Evolutionary conservation across 495 filamentous ascomycete genomes (phyloP).

Genomic region (Xylaria sp.): DNA sequence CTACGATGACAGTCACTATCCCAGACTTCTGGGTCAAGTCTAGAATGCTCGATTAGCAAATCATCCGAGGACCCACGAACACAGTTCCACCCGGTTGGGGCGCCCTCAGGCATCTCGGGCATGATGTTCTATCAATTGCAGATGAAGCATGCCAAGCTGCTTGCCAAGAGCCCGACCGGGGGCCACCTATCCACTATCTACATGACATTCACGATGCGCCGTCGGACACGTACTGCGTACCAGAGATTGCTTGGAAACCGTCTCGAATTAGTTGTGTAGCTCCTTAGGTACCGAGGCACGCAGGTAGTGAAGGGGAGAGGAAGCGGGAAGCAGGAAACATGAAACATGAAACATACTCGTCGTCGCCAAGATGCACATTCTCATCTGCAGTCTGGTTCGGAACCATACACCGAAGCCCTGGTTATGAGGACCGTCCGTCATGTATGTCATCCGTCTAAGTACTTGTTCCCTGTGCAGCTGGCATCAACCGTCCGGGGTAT

Average conservation of each 20-base stretch:
- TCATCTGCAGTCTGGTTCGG: neutral
- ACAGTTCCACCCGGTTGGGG: neutral
- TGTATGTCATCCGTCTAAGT: constrained; percentile 18
- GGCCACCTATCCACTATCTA: no score
- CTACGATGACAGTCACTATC: constrained; percentile 27
- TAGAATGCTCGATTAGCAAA: constrained; percentile 23
- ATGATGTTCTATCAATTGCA: neutral
- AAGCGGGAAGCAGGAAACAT: neutral
- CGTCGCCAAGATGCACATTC: neutral
- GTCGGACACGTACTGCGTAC: neutral
- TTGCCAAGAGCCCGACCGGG: neutral
- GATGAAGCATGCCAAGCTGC: neutral
- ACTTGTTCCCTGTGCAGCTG: constrained; percentile 23
- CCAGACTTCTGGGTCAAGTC: constrained; percentile 25
- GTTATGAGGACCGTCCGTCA: neutral
- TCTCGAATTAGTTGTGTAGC: neutral
- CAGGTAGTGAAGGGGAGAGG: neutral
- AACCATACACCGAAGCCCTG: constrained; percentile 8
- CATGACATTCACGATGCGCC: neutral
- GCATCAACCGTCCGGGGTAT: constrained; percentile 20
- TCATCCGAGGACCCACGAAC: neutral
- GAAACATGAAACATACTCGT: neutral
- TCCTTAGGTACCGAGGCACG: neutral
- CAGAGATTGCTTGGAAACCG: neutral
- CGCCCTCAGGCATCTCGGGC: neutral